A percentile compares a stretch with the other conserved stretches of the same genome.
These are phyloP conservation scores for Tulasnella sp. DNA, from an alignment of 768 basidiomycete species.

Conservation along the genomic window DNA sequence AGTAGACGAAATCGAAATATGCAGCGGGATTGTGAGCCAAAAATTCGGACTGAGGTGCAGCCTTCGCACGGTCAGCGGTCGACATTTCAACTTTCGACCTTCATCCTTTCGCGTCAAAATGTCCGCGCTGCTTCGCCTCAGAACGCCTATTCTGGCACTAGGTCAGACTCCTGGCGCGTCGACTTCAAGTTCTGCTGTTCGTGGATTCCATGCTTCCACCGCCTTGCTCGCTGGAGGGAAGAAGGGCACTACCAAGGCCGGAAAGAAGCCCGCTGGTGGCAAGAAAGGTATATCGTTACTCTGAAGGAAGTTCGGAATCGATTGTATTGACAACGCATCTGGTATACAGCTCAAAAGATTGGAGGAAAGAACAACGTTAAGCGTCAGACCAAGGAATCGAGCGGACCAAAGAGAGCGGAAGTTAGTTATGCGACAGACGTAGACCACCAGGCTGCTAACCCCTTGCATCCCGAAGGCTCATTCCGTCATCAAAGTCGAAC, in stretches of 20 bases:
- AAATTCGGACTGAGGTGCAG: slow-evolving; percentile 7
- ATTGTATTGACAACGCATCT: not conserved
- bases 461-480: not conserved
- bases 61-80: slow-evolving; percentile 4
- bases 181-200: not conserved
- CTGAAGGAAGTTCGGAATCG: not conserved
- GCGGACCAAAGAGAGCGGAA: not conserved
- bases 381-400: not conserved
- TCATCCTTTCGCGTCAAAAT: slow-evolving; percentile 3
- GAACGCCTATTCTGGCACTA: slow-evolving; percentile 2
- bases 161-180: slow-evolving; percentile 4
- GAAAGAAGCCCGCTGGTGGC: not conserved
- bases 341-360: not conserved
- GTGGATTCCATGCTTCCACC: not conserved
- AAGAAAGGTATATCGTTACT: not conserved
- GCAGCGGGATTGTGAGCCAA: slow-evolving; percentile 4
- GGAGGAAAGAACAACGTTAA: not conserved
- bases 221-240: not conserved
- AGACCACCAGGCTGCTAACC: not conserved
- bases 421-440: not conserved
- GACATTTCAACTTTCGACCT: slow-evolving; percentile 8
- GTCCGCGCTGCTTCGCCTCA: not conserved
- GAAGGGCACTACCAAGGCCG: not conserved
- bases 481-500: slow-evolving; percentile 17
- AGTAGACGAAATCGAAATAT: slow-evolving; percentile 5